Base-by-base conservation (phyloP, 208 protist species). In the Crithidia brevicula region DNA sequence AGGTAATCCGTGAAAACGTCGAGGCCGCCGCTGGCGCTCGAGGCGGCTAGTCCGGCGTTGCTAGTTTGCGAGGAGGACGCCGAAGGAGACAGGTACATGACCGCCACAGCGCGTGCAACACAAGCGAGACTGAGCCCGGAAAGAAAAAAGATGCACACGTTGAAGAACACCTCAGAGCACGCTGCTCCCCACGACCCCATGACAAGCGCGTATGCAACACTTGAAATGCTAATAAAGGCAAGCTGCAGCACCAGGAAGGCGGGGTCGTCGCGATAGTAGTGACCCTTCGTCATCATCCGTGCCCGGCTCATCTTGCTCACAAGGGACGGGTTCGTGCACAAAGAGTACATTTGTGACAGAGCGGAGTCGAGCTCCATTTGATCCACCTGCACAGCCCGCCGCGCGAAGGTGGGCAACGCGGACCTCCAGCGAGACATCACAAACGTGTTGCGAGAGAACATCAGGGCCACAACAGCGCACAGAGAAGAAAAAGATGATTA, bases 261-360 rank as follows among this genome's bases (percentile, higher is more conserved):
- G 11, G 98, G 98, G 68, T 99, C 98, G 79, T 99, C 98, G 42
- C 98, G 85, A 34, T 98, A 91, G 85, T 98, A 99, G 64, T 98
- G 97, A 58, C 98, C 98, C 83, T 99, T 99, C 27, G 97, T 99
- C 85, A 98, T 94, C 80, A 93, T 96, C 25, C 91, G 82, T 25
- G 88, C 87, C 31, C 79, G 87, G 66, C 89, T 94, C 86, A 94
- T 91, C 71, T 92, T 93, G 65, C 79, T 91, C 45, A 96, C 91
- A n/a, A 92, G 60, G 0, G 86, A 91, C 7, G 93, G 93, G 20
- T 82, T 81, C 27, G 82, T 75, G 51, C 82, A 88, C 43, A 97
- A 76, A 8, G 82, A 92, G 58, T 91, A 96, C 91, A 97, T 97
- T 47, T 97, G 93, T 36, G 91, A 90, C 36, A 97, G 70, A 5